Evolutionary conservation across 2,329 filamentous ascomycete species (phyloP), one percentile per base, ranked within the genome.

Genomic region (Neopestalotiopsis sp.): DNA sequence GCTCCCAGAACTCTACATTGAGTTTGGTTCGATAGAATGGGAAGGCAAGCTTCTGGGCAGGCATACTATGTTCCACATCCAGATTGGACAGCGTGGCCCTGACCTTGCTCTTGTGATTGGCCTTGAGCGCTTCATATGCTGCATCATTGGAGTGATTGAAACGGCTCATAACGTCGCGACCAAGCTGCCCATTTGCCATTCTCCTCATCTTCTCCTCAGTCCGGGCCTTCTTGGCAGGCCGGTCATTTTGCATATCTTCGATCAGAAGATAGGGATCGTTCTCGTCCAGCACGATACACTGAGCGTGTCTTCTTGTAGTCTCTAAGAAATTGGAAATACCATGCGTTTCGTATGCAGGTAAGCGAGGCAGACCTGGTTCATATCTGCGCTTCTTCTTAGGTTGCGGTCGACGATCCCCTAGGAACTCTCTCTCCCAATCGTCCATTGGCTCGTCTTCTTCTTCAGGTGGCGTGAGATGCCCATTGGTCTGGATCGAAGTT

Each of bases 61-160:
- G 95, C 85, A 97, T 86, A 79, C 93, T 95, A 82, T 99, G 96
- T 79, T 99, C 96, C 57, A 99, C 91, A n/a, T 92, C 91, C 71
- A 97, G 90, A 76, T 95, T 95, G 60, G 94, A 94, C 70, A 99
- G 89, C 1, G 94, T 97, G 66, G 94, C 96, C 73, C 96, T 91
- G 70, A 99, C 93, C 81, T 97, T 98, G 85, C 94, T 94, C 82
- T 97, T 94, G 77, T 97, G 95, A 77, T 98, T 98, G 80, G 97
- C 94, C 81, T 98, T 98, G 59, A 99, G 88, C 70, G 94, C 90
- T 77, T 98, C 95, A 79, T 99, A 99, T 1, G 95, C 95, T 69
- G 96, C 92, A 76, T 99, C 96, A 72, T 98, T 98, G 38, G 95
- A 97, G 69, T 97, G 93, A 78, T 98, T 98, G 85, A 97, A 99